Conservation (phyloP, 306 rosid genomes). For the Castanea mollissima region DNA sequence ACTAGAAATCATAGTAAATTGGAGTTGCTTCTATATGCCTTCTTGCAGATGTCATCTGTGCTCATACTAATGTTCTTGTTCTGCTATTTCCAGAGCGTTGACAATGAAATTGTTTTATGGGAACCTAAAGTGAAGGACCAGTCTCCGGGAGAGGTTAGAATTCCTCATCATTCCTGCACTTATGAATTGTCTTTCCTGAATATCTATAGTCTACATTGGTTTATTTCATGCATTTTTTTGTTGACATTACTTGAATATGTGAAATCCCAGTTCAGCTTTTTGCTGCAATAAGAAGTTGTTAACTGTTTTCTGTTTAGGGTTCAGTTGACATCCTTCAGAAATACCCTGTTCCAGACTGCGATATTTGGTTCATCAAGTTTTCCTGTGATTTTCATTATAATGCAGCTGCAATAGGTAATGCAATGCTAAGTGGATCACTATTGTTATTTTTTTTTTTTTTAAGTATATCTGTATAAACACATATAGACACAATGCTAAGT, state of each 20-base stretch:
- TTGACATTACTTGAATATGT: neutral
- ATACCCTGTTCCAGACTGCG: constrained; percentile 95
- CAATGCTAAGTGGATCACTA: neutral
- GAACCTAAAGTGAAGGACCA: constrained; percentile 95
- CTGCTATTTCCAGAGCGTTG: constrained; percentile 74
- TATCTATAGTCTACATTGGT: neutral
- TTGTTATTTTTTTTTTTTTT: neutral
- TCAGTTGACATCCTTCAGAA: constrained; percentile 86
- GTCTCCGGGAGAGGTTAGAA: constrained; percentile 85
- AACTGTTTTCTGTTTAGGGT: constrained; percentile 51
- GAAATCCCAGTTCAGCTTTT: constrained; percentile 3
- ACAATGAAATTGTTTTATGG: constrained; percentile 92
- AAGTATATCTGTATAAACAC: neutral
- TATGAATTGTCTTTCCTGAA: neutral
- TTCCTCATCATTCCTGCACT: neutral
- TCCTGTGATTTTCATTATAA: constrained; percentile 86
- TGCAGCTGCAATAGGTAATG: constrained; percentile 75
- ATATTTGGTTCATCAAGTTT: constrained; percentile 97
- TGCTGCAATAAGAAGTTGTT: constrained; percentile 1
- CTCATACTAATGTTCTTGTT: constrained; percentile 14
- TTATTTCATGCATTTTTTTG: neutral
- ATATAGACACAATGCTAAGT: no score
- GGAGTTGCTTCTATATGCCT: neutral
- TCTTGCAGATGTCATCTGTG: neutral
- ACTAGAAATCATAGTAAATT: neutral